Conservation (phyloP, 768 basidiomycete genomes). For the Tephrocybe sp. region DNA sequence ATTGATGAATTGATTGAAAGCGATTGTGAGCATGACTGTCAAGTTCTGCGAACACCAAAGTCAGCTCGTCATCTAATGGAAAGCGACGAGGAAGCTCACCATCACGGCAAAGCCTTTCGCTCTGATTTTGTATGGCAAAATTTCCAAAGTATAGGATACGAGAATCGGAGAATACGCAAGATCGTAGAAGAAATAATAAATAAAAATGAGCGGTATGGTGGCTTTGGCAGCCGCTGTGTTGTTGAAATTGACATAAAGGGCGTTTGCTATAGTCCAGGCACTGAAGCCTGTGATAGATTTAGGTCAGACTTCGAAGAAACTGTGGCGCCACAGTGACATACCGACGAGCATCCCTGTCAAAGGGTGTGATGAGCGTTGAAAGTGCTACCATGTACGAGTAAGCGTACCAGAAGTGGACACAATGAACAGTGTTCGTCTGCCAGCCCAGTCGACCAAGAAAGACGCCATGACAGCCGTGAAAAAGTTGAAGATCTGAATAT, state of each 20-base stretch:
- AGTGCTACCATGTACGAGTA: background rate
- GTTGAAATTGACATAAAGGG: slow-evolving; percentile 40
- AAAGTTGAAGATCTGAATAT: slow-evolving; percentile 58
- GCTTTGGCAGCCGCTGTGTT: slow-evolving; percentile 45
- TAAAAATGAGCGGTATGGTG: slow-evolving; percentile 67
- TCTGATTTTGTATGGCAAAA: slow-evolving; percentile 76
- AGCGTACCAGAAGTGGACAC: slow-evolving; percentile 52
- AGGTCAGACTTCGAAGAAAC: background rate
- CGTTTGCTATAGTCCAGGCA: slow-evolving; percentile 54
- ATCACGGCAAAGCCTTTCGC: slow-evolving; percentile 80
- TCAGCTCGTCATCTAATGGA: background rate
- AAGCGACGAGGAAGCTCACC: slow-evolving; percentile 33
- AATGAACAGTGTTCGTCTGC: slow-evolving; percentile 69
- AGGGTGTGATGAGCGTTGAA: background rate
- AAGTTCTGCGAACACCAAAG: slow-evolving; percentile 48
- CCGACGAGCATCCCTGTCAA: slow-evolving; percentile 44
- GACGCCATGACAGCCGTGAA: slow-evolving; percentile 57
- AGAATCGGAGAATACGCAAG: slow-evolving; percentile 79
- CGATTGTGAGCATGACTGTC: slow-evolving; percentile 60
- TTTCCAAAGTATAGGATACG: slow-evolving; percentile 65
- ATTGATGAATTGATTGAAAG: slow-evolving; percentile 81
- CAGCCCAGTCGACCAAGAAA: slow-evolving; percentile 64
- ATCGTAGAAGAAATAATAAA: slow-evolving; percentile 56
- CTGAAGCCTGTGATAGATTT: slow-evolving; percentile 41
- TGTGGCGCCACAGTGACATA: slow-evolving; percentile 29